Percentiles rank a stretch among this genome's conserved stretches.
phyloP scores from a whole-genome alignment of 73 alveolate genomes.

The Blepharisma stoltei region DNA sequence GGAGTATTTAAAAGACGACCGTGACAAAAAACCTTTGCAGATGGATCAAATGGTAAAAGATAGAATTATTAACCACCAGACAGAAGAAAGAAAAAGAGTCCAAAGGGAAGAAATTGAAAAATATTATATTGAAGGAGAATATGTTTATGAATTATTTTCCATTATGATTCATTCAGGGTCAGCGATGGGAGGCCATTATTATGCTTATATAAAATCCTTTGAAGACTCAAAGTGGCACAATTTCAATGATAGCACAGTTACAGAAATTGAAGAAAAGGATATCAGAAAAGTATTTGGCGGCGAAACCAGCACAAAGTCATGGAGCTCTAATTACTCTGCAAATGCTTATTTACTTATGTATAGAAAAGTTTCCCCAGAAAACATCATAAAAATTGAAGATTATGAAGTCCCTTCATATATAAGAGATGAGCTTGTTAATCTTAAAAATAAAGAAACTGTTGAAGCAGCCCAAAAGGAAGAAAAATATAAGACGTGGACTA shows the following conservation, averaged over 20 bases:
- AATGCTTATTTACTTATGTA: constrained; percentile 34
- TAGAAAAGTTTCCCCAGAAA: constrained; percentile 16
- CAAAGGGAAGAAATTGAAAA: background rate
- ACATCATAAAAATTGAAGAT: background rate
- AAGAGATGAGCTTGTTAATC: constrained; percentile 3
- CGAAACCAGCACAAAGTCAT: background rate
- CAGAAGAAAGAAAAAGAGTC: background rate
- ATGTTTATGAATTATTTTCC: constrained; percentile 86
- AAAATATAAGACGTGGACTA: background rate
- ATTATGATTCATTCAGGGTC: constrained; percentile 89
- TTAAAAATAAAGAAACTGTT: background rate
- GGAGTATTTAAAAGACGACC: background rate
- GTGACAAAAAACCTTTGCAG: constrained; percentile 12
- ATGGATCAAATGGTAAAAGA: background rate
- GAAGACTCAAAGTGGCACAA: constrained; percentile 79
- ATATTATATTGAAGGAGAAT: constrained; percentile 59
- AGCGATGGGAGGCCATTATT: constrained; percentile 95
- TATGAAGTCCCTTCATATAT: constrained; percentile 8
- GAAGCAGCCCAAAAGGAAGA: constrained; percentile 21
- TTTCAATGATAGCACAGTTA: constrained; percentile 82
- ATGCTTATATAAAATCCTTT: constrained; percentile 83
- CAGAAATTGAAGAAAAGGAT: constrained; percentile 56
- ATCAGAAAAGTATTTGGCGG: constrained; percentile 75
- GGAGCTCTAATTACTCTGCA: background rate
- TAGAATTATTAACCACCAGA: background rate